Evolutionary conservation across 345 rosid species (phyloP), one percentile per base, ranked within the genome.

Genomic region (Aethionema arabicum): DNA sequence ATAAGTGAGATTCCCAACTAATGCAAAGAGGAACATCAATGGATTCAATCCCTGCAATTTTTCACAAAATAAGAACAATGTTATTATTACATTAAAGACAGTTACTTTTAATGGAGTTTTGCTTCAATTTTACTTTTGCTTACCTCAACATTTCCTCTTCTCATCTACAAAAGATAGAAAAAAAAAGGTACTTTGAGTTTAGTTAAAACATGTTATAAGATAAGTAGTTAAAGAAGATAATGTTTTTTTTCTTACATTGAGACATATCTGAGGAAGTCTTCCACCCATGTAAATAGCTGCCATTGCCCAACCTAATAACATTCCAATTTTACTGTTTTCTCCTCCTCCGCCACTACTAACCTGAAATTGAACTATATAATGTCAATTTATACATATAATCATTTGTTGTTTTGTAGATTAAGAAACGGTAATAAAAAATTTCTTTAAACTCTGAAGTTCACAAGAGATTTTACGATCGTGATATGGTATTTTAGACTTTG

Each of bases 251-350:
- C n/a, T 83, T 66, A 85, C 96, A 72, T 89, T 89, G 73, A 89
- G 77, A 67, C 66, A 89, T 63, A 89, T 84, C 59, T 89, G 96
- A 29, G 96, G 96, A 76, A 89, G 83, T 52, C 96, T 75, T 72
- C 96, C 96, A 40, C 96, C 96, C 95, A 89, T 72, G 84, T 89
- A 89, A 67, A 86, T 81, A 32, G 78, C 80, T 35, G 96, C 95
- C 96, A 89, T 89, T 59, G 78, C 84, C 96, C 91, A 89, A 67
- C 96, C 96, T 59, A 83, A 76, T 42, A 67, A 73, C 70, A 74
- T 76, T 39, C 95, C 95, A 47, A 76, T 55, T 37, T 63, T 72
- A 48, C 72, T 72, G 57, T 63, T 55, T 45, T 66, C 84, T 70
- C 67, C 81, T 67, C 13, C 33, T 36, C 39, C 30, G 42, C 67